Evolutionary conservation across 805 yeast species (phyloP).

Genomic region (Ogataea zsoltii): DNA sequence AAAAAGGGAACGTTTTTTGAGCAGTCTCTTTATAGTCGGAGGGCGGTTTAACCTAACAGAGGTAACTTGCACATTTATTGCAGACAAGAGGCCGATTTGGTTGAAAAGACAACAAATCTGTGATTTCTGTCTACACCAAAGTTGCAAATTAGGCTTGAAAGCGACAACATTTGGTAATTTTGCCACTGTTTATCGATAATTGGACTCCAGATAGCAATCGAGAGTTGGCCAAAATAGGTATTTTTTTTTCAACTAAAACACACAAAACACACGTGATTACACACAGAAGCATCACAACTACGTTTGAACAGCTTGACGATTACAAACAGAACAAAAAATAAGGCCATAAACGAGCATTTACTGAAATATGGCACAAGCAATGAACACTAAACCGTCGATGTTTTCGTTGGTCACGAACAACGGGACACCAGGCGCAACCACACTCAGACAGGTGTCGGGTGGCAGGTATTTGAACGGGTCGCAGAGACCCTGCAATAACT

Average conservation of each 20-base stretch:
- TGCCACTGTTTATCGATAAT: no score
- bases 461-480: conserved; percentile 21
- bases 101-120: neutral
- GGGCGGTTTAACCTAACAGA: neutral
- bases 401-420: conserved; percentile 39
- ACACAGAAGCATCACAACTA: neutral
- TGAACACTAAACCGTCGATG: conserved; percentile 42
- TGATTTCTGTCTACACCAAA: neutral
- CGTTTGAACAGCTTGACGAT: neutral
- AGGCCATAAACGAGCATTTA: neutral
- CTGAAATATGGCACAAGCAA: conserved; percentile 29
- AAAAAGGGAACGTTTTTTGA: neutral
- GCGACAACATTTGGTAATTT: no score
- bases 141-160: neutral
- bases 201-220: no score
- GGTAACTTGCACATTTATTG: no score
- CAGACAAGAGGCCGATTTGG: neutral
- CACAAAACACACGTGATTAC: neutral
- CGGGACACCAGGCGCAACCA: conserved; percentile 33
- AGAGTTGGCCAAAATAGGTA: no score
- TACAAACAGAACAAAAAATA: neutral
- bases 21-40: neutral
- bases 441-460: conserved; percentile 28
- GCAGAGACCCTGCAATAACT: conserved; percentile 62
- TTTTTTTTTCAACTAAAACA: no score